A percentile compares a stretch with the other conserved stretches of the same genome.
Conservation (phyloP, 2,329 filamentous ascomycete species). For the Triangularia verruculosa region DNA sequence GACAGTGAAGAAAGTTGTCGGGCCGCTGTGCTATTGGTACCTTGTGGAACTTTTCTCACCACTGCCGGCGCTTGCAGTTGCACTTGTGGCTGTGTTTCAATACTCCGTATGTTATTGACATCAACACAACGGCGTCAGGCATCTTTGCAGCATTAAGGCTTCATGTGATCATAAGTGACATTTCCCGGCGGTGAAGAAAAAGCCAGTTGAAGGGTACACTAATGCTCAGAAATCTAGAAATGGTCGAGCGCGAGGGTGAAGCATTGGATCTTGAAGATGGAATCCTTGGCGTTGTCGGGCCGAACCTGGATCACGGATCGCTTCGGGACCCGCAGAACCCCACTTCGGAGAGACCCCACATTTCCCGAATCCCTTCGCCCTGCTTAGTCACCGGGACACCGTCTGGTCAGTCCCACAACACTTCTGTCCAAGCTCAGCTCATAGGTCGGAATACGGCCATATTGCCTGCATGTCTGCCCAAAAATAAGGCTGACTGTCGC, state of each 20-base stretch:
- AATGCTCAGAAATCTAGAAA: background rate
- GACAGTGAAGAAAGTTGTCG: background rate
- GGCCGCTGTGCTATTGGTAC: background rate
- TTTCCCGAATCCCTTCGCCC: background rate
- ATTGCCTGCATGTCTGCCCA: background rate
- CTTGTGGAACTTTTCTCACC: background rate
- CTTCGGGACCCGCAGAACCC: background rate
- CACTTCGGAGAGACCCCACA: background rate
- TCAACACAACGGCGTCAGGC: background rate
- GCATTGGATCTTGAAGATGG: background rate
- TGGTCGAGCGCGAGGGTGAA: background rate
- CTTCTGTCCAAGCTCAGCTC: background rate
- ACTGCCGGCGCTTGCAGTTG: background rate
- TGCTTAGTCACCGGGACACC: no score
- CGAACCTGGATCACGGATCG: background rate
- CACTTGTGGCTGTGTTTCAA: constrained; percentile 7
- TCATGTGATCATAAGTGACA: background rate
- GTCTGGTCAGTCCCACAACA: background rate
- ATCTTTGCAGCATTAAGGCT: background rate
- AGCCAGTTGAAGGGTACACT: background rate
- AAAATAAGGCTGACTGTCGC: background rate
- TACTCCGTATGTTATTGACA: no score
- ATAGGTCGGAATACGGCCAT: constrained; percentile 7
- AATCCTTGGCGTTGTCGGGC: constrained; percentile 3
- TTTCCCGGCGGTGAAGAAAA: background rate